Conservation (phyloP, 129 eudicot species). For the Tagetes patula region DNA sequence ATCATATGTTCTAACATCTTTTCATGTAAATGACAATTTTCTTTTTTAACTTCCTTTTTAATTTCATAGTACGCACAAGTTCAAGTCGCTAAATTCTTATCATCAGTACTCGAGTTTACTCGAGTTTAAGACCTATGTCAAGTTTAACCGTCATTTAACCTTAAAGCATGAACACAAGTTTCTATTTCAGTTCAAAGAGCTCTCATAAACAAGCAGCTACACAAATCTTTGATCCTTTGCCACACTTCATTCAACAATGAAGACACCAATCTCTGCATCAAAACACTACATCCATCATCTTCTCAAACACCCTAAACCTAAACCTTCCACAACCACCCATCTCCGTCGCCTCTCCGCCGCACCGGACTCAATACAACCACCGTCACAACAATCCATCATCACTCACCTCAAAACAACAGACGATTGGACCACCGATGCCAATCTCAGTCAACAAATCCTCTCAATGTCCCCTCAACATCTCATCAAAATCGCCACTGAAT, state of each 20-base stretch:
- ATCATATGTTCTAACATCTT: too few species aligned
- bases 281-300: slow-evolving; percentile 30
- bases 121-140: too few species aligned
- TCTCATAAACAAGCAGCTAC: not conserved
- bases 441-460: slow-evolving; percentile 42
- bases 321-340: slow-evolving; percentile 30
- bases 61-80: too few species aligned
- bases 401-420: slow-evolving; percentile 46
- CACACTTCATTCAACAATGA: slow-evolving; percentile 23
- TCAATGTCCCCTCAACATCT: slow-evolving; percentile 41
- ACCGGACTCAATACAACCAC: slow-evolving; percentile 22
- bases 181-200: too few species aligned
- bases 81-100: too few species aligned
- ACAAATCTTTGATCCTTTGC: slow-evolving; percentile 1
- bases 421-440: slow-evolving; percentile 44
- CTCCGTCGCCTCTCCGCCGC: slow-evolving; percentile 43
- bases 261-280: slow-evolving; percentile 19
- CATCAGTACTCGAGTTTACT: too few species aligned
- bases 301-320: slow-evolving; percentile 37
- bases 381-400: slow-evolving; percentile 33
- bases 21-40: too few species aligned
- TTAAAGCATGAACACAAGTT: too few species aligned
- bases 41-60: too few species aligned
- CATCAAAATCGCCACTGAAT: slow-evolving; percentile 52
- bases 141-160: too few species aligned